Evolutionary conservation across 768 basidiomycete species (phyloP), one percentile per base, ranked within the genome.

Genomic region (Mycena albidolilacea): DNA sequence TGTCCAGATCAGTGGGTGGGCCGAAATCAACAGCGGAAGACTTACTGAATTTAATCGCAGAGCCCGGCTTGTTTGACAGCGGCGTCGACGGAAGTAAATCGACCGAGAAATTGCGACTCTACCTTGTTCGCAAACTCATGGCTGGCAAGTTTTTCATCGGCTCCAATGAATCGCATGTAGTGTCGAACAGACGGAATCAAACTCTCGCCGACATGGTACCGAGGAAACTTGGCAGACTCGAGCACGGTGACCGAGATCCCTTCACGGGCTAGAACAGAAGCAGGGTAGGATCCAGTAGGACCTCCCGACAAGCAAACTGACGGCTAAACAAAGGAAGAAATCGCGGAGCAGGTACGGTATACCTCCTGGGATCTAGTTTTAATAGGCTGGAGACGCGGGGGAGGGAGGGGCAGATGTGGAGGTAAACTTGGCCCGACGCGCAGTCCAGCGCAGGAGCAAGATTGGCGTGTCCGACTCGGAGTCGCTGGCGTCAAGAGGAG

Each of bases 201-300:
- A 76, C 88, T 89, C 83, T 91, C 90, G 38, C 90, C 90, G 65
- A 89, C 81, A 78, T 90, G 89, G 77, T 90, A 91, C 37, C 88
- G 71, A 43, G 90, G 90, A 78, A 90, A 90, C 79, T 88, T 87
- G 41, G 84, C 83, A 17, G 86, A 82, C 80, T 91, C 90, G 35
- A 90, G 80, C 7, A 90, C 77, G 58, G 87, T 87, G 52, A 90
- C 90, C 55, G 87, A 78, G 55, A 90, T 77, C 7, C 89, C 90
- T 80, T 90, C 90, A 60, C 90, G 80, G 5, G 88, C 88, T 30
- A 91, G 84, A 44, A 85, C 89, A 46, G 88, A 81, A 5, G 89
- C 90, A 57, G 89, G 87, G 76, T 89, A 91, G 21, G 86, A 86
- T 37, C 90, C 90, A 23, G 88, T 87, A 64, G 90, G 90, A 50